Evolutionary conservation across 306 rosid genomes (phyloP).

Genomic region (Acacia melanoxylon): DNA sequence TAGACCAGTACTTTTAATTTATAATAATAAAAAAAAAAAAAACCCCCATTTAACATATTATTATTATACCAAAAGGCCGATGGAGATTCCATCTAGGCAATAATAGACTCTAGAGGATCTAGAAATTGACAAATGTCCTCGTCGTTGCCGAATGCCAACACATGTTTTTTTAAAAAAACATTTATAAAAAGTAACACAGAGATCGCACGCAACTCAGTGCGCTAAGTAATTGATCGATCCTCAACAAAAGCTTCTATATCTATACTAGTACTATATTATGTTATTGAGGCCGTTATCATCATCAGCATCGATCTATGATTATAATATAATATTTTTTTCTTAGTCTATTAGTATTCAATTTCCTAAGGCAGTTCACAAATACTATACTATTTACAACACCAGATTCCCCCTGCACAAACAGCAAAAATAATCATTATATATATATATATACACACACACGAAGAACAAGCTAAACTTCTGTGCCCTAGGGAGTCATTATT

Average conservation of each 20-base stretch:
- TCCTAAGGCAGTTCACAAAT: neutral
- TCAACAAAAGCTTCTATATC: neutral
- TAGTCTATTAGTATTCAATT: neutral
- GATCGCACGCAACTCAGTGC: neutral
- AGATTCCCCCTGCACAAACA: neutral
- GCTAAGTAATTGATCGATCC: slow-evolving; percentile 3
- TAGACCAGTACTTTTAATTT: neutral
- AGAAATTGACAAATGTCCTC: slow-evolving; percentile 3
- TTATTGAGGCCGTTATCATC: neutral
- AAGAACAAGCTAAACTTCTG: neutral
- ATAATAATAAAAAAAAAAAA: neutral
- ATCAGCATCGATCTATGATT: neutral
- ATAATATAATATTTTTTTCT: too few relatives aligned
- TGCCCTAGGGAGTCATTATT: neutral
- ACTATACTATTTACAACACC: neutral
- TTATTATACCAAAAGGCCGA: neutral
- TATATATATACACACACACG: too few relatives aligned
- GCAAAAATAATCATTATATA: neutral
- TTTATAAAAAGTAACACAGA: neutral
- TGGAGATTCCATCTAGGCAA: neutral
- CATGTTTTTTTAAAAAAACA: neutral
- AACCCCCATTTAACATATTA: neutral
- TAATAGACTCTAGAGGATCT: neutral
- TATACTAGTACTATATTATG: neutral
- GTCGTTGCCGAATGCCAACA: slow-evolving; percentile 10